phyloP scores from a whole-genome alignment of 1,284 basidiomycete species.

The Volvariella volvacea region DNA sequence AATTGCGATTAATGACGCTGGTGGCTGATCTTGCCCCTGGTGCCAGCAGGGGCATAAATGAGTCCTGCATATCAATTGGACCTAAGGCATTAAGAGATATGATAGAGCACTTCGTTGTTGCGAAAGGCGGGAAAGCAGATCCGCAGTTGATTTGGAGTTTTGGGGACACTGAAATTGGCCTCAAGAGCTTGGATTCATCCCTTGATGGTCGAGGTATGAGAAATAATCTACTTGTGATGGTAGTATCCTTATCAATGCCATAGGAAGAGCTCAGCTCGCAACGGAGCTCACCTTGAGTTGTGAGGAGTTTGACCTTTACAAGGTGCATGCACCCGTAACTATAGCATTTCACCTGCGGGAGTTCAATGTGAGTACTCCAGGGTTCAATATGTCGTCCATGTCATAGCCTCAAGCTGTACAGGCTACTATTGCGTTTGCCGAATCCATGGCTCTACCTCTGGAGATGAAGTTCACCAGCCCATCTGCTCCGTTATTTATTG shows the following conservation, averaged over 20 bases:
- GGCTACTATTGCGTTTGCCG: slow-evolving; percentile 74
- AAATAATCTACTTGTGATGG: neutral
- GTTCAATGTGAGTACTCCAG: slow-evolving; percentile 53
- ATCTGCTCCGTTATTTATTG: slow-evolving; percentile 64
- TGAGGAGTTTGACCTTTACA: slow-evolving; percentile 73
- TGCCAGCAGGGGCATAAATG: slow-evolving; percentile 42
- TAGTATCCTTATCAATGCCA: slow-evolving; percentile 4
- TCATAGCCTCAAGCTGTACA: slow-evolving; percentile 19
- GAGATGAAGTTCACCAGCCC: slow-evolving; percentile 72
- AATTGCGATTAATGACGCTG: slow-evolving; percentile 52
- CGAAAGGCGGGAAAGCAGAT: slow-evolving; percentile 56
- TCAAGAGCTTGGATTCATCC: slow-evolving; percentile 63
- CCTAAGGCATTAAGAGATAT: slow-evolving; percentile 66
- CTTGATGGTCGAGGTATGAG: slow-evolving; percentile 54
- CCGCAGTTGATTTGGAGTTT: slow-evolving; percentile 76
- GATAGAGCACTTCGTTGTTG: slow-evolving; percentile 71
- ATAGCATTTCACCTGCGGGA: slow-evolving; percentile 76
- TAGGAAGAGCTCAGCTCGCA: slow-evolving; percentile 56
- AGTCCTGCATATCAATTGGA: slow-evolving; percentile 64
- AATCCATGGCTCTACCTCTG: slow-evolving; percentile 54
- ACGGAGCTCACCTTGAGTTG: slow-evolving; percentile 68
- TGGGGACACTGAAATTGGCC: slow-evolving; percentile 52
- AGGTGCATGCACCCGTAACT: slow-evolving; percentile 48
- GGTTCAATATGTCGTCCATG: neutral
- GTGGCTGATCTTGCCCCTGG: slow-evolving; percentile 56